Conservation (phyloP, 139 green algal species). For the Limnomonas spitsbergensis region DNA sequence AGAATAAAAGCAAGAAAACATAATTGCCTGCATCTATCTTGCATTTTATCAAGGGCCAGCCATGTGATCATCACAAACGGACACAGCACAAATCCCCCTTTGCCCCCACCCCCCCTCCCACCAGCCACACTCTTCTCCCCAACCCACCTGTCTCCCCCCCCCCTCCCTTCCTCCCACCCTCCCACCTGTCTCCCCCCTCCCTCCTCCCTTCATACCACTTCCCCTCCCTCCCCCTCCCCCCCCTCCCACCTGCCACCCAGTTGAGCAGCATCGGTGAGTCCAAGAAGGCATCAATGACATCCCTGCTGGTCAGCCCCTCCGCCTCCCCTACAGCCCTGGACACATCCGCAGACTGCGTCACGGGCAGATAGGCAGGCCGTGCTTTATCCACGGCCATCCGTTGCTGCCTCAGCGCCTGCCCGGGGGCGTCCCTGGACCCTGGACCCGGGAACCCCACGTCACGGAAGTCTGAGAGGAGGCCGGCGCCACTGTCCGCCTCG, state of each 20-base stretch:
- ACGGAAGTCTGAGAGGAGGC: no score
- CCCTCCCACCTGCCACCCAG: neutral
- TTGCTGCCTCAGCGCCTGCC: neutral
- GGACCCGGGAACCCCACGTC: no score
- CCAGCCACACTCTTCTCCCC: neutral
- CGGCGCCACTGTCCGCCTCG: no score
- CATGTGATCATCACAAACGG: neutral
- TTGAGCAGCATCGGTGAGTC: neutral
- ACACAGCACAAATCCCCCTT: neutral
- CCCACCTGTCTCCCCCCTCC: neutral
- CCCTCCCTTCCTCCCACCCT: neutral
- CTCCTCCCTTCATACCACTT: neutral
- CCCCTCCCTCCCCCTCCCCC: neutral
- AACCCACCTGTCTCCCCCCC: neutral
- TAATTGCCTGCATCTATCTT: no score
- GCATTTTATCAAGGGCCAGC: no score
- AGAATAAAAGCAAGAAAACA: no score
- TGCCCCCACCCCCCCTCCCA: neutral
- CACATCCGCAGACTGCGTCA: neutral
- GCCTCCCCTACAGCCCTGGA: no score
- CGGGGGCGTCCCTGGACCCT: neutral
- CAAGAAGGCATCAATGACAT: neutral
- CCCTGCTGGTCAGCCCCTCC: neutral
- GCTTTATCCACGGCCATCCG: neutral
- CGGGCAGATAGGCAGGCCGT: neutral